Evolutionary conservation across 208 protist genomes (phyloP).

Genomic region (Crithidia mellificae): DNA sequence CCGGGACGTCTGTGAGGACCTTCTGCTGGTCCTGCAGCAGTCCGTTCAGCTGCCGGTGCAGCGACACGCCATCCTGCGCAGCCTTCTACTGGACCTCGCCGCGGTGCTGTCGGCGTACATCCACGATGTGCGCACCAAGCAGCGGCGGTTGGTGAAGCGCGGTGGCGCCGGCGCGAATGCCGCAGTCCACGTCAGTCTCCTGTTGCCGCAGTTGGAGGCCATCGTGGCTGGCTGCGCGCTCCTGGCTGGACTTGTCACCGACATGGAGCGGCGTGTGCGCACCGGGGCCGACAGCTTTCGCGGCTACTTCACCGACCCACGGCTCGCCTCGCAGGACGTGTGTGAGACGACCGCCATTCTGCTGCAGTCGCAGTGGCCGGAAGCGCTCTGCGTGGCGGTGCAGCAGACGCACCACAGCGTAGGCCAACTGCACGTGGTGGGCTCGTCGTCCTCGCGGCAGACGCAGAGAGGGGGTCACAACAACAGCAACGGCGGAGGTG

Average conservation of each 20-base stretch:
- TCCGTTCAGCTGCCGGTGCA: conserved; percentile 58
- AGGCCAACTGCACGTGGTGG: conserved; percentile 18
- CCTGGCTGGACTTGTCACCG: conserved; percentile 56
- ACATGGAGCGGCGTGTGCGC: conserved; percentile 74
- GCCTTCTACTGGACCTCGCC: conserved; percentile 61
- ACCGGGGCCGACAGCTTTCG: conserved; percentile 60
- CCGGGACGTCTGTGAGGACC: conserved; percentile 32
- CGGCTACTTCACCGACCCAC: conserved; percentile 63
- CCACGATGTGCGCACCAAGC: conserved; percentile 13
- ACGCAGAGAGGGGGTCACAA: no score
- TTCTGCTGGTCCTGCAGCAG: conserved; percentile 49
- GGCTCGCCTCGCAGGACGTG: conserved; percentile 30
- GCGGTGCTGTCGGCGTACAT: conserved; percentile 36
- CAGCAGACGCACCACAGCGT: conserved; percentile 30
- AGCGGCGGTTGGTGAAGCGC: not conserved
- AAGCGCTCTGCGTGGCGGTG: conserved; percentile 25
- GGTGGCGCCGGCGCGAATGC: not conserved
- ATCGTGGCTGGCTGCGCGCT: conserved; percentile 49
- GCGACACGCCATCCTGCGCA: conserved; percentile 60
- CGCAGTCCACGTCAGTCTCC: not conserved
- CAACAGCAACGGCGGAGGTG: no score
- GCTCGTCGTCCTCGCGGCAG: no score
- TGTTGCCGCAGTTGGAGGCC: conserved; percentile 30
- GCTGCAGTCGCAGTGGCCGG: conserved; percentile 27
- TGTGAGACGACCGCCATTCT: conserved; percentile 2